A percentile compares a stretch with the other conserved stretches of the same genome.
Conservation (phyloP, 768 basidiomycete species). For the Suillus lakei region DNA sequence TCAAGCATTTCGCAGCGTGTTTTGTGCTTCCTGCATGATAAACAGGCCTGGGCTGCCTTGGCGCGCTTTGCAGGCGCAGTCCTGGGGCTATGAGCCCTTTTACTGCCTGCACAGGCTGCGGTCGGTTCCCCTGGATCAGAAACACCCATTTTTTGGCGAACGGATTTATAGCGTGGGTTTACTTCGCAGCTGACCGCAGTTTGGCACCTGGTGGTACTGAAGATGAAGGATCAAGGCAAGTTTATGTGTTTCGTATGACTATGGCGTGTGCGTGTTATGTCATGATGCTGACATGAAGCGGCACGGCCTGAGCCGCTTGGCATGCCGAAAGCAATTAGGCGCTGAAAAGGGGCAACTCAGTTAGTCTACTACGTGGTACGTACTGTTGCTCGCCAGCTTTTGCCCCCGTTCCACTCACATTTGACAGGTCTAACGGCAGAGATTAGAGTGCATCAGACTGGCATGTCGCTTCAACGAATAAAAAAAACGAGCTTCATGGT, state of each 20-base stretch:
- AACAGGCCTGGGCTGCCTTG: slow-evolving; percentile 50
- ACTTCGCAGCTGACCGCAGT: background rate
- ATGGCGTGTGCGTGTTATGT: background rate
- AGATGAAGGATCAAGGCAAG: slow-evolving; percentile 5
- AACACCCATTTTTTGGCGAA: slow-evolving; percentile 16
- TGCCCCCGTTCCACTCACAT: too few relatives aligned
- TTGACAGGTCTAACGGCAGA: too few relatives aligned
- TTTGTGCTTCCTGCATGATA: slow-evolving; percentile 52
- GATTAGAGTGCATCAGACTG: too few relatives aligned
- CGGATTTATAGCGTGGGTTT: too few relatives aligned
- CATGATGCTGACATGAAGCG: slow-evolving; percentile 2
- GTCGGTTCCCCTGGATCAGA: slow-evolving; percentile 23
- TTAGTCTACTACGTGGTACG: too few relatives aligned
- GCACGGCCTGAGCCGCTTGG: background rate
- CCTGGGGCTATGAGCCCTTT: slow-evolving; percentile 38
- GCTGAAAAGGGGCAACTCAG: background rate
- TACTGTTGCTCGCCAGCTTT: too few relatives aligned
- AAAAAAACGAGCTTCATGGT: too few relatives aligned
- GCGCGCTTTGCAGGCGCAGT: slow-evolving; percentile 40
- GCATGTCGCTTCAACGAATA: too few relatives aligned
- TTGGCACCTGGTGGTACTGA: background rate
- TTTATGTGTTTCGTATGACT: background rate
- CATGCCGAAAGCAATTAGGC: background rate
- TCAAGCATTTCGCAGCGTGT: slow-evolving; percentile 57
- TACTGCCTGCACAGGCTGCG: slow-evolving; percentile 22